phyloP scores from a whole-genome alignment of 129 eudicot species.

The Tagetes erecta region DNA sequence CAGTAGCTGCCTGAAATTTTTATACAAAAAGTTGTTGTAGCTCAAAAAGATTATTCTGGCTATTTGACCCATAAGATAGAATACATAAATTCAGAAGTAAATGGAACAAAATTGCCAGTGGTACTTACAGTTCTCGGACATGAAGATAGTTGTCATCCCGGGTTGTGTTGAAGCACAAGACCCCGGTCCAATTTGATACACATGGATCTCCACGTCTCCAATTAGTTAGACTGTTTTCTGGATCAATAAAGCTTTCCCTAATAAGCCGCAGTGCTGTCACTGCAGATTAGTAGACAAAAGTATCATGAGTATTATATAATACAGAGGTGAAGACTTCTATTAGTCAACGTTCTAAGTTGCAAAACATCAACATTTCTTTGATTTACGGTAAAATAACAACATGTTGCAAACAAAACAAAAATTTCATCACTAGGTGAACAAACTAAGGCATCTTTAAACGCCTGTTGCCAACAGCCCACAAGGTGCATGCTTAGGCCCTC shows the following conservation, averaged over 20 bases:
- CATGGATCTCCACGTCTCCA: constrained; percentile 90
- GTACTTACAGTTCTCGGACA: constrained; percentile 72
- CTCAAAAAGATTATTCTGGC: background rate
- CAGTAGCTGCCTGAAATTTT: constrained; percentile 58
- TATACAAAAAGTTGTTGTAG: background rate
- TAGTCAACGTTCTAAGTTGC: background rate
- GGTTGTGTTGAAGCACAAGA: constrained; percentile 65
- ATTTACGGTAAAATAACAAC: background rate
- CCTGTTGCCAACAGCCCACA: no score
- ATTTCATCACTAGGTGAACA: background rate
- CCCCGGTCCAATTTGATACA: constrained; percentile 80
- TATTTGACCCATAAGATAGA: background rate
- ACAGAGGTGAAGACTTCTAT: background rate
- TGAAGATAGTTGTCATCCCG: constrained; percentile 63
- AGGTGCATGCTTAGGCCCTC: no score
- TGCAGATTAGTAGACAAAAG: constrained; percentile 39
- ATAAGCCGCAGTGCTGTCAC: constrained; percentile 70
- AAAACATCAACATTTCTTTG: background rate
- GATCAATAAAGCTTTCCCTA: constrained; percentile 58
- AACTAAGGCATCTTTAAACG: constrained; percentile 9
- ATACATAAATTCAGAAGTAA: constrained; percentile 11
- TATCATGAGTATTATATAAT: constrained; percentile 18
- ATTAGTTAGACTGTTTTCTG: constrained; percentile 42
- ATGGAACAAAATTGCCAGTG: background rate
- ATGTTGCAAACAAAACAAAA: background rate